Evolutionary conservation across 208 protist genomes (phyloP).

Genomic region (Acanthamoeba lenticulata): DNA sequence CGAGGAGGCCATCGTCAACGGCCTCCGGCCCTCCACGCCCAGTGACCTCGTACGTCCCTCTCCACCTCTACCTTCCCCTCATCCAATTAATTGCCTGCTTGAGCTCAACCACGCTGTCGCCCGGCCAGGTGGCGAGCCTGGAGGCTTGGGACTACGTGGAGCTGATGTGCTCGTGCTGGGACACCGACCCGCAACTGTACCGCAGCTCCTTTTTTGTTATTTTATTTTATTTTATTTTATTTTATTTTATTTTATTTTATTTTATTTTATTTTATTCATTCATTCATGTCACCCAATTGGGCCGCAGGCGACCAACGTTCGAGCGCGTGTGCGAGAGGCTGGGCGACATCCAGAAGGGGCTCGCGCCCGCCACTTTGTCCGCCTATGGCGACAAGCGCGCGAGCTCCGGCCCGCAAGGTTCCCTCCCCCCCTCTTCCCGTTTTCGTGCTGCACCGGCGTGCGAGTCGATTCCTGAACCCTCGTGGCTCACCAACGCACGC

Average conservation of each 20-base stretch:
- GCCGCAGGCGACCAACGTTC: not conserved
- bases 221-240: not conserved
- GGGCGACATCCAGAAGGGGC: not conserved
- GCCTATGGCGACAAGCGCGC: not conserved
- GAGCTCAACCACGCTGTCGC: not conserved
- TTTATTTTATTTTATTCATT: not conserved
- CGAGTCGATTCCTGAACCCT: too few relatives aligned
- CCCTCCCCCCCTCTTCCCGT: not conserved
- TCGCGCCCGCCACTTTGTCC: not conserved
- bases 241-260: not conserved
- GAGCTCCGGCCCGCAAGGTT: not conserved
- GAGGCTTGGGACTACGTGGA: constrained; percentile 26
- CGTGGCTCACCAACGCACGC: not conserved
- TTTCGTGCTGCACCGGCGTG: too few relatives aligned
- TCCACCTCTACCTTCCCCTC: not conserved
- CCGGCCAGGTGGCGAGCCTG: not conserved
- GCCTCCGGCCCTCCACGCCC: constrained; percentile 51
- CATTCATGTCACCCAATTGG: not conserved
- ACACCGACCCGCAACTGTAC: not conserved
- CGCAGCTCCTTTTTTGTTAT: not conserved
- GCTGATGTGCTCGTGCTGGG: constrained; percentile 25
- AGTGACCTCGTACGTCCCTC: not conserved
- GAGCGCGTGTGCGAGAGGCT: not conserved
- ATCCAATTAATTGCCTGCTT: not conserved
- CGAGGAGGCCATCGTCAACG: constrained; percentile 62